Percentiles rank a stretch among this genome's conserved stretches.
Conservation (phyloP, 371 early-diverging fungal genomes). For the Mucor indicus region DNA sequence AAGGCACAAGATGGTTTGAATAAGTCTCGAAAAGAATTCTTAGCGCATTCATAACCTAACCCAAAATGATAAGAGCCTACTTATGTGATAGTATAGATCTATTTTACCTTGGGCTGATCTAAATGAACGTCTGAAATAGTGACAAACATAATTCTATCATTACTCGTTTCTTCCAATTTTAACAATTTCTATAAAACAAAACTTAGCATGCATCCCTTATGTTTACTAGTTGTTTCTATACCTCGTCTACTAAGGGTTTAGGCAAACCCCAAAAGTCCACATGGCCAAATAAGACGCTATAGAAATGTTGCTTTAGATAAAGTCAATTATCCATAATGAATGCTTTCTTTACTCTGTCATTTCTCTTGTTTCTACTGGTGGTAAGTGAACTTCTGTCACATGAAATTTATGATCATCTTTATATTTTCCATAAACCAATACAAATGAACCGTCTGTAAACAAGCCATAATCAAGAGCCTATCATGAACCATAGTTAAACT, state of each 20-base stretch:
- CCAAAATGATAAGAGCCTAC: background rate
- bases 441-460: slow-evolving; percentile 82
- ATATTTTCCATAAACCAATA: slow-evolving; percentile 77
- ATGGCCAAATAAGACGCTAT: slow-evolving; percentile 46
- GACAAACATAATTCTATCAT: slow-evolving; percentile 65
- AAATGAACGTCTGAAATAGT: slow-evolving; percentile 85
- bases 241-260: slow-evolving; percentile 48
- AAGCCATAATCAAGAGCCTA: slow-evolving; percentile 64
- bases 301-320: too few species aligned
- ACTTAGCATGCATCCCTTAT: background rate
- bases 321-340: background rate
- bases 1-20: slow-evolving; percentile 56
- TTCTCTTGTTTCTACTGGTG: slow-evolving; percentile 70
- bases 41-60: slow-evolving; percentile 54
- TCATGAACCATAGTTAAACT: background rate
- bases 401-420: slow-evolving; percentile 67
- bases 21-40: slow-evolving; percentile 72
- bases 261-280: slow-evolving; percentile 60
- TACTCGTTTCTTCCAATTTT: slow-evolving; percentile 43
- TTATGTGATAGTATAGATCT: background rate
- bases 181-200: slow-evolving; percentile 17
- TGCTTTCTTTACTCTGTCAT: slow-evolving; percentile 47
- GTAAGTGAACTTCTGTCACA: slow-evolving; percentile 70
- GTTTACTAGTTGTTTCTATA: slow-evolving; percentile 1
- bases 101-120: slow-evolving; percentile 71